Evolutionary conservation across 2,329 filamentous ascomycete genomes (phyloP).

Genomic region (Fusarium sp.): DNA sequence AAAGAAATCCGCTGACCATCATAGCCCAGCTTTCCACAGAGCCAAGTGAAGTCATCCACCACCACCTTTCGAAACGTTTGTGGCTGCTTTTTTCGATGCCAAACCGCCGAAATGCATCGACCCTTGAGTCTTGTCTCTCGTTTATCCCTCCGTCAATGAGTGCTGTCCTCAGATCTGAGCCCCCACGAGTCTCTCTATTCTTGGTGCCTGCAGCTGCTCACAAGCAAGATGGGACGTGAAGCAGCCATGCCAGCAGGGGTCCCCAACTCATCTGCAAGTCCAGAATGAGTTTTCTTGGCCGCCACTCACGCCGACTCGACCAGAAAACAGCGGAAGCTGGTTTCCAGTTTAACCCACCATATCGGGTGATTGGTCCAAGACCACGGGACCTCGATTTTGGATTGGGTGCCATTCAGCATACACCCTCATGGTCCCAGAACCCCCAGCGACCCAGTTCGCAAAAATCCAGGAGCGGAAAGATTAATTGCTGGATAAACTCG

Average conservation of each 20-base stretch:
- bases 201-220: slow-evolving; percentile 6
- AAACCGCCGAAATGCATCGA: background rate
- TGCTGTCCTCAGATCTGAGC: background rate
- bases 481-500: background rate
- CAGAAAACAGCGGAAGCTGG: background rate
- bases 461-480: background rate
- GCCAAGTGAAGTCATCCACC: background rate
- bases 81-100: background rate
- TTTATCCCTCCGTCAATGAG: background rate
- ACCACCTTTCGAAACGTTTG: background rate
- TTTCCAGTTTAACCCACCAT: no score
- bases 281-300: background rate
- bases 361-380: background rate
- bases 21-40: background rate
- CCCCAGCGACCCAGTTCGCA: background rate
- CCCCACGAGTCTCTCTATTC: background rate
- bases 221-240: background rate
- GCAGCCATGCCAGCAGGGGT: background rate
- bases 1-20: background rate
- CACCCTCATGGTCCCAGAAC: background rate
- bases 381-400: background rate
- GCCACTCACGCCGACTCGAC: background rate
- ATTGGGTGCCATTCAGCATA: background rate
- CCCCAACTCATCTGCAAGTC: background rate
- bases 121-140: background rate